These are phyloP conservation scores for Galerina sulciceps DNA, from an alignment of 768 basidiomycete genomes.

Conservation along the genomic window DNA sequence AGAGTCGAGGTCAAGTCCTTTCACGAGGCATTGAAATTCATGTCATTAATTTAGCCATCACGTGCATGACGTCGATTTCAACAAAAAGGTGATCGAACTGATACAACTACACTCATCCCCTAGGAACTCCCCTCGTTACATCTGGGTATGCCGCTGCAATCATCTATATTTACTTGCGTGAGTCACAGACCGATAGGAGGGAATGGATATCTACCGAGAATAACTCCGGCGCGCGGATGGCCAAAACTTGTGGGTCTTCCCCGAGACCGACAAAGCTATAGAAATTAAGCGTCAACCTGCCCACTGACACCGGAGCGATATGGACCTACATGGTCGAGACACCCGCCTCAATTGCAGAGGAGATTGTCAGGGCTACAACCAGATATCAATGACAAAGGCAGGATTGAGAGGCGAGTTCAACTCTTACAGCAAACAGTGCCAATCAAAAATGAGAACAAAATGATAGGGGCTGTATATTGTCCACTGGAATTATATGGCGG, in stretches of 20 bases:
- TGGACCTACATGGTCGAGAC: constrained; percentile 78
- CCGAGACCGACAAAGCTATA: constrained; percentile 80
- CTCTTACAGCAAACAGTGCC: constrained; percentile 72
- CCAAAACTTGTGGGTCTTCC: constrained; percentile 82
- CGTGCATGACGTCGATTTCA: background rate
- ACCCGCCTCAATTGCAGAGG: constrained; percentile 80
- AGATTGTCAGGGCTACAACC: constrained; percentile 61
- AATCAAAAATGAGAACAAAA: constrained; percentile 83
- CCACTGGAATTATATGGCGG: constrained; percentile 77
- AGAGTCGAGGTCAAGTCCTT: background rate
- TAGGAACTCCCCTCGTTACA: constrained; percentile 66
- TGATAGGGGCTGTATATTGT: constrained; percentile 76
- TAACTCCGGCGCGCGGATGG: constrained; percentile 70
- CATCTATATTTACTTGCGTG: constrained; percentile 41
- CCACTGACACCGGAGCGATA: background rate
- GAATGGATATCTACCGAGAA: constrained; percentile 51
- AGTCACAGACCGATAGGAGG: background rate
- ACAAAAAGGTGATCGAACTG: background rate
- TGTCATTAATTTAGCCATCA: background rate
- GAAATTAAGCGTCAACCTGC: background rate
- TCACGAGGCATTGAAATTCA: no score
- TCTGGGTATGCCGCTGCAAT: constrained; percentile 71
- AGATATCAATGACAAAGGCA: constrained; percentile 2
- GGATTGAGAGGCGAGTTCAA: background rate
- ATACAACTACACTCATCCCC: constrained; percentile 14